A percentile compares a stretch with the other conserved stretches of the same genome.
Evolutionary conservation across 208 protist genomes (phyloP).

Genomic region (Tritrichomonas foetus): DNA sequence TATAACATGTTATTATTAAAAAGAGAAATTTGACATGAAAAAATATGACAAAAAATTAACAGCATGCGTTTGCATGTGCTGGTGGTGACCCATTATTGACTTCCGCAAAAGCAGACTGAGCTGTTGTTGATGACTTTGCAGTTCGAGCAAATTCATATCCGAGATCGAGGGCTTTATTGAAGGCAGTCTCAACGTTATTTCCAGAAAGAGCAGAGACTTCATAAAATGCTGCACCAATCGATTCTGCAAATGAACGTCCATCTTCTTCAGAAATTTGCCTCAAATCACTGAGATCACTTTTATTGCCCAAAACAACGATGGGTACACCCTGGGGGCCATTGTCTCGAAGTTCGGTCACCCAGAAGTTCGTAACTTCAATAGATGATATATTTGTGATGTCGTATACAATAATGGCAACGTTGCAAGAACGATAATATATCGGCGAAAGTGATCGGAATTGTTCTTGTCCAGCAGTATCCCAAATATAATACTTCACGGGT

Average conservation of each 20-base stretch:
- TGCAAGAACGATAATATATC: not conserved
- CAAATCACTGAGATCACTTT: not conserved
- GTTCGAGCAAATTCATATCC: too few relatives aligned
- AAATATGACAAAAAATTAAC: too few relatives aligned
- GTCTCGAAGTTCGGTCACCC: not conserved
- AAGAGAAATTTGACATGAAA: too few relatives aligned
- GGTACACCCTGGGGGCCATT: not conserved
- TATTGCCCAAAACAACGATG: not conserved
- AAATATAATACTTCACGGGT: not conserved
- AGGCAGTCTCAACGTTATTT: not conserved
- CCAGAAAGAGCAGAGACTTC: not conserved
- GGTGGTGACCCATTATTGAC: too few relatives aligned
- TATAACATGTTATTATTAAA: too few relatives aligned
- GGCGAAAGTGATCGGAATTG: not conserved
- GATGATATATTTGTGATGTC: not conserved
- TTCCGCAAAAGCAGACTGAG: too few relatives aligned
- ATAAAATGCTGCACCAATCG: not conserved
- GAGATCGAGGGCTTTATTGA: not conserved
- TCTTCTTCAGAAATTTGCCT: not conserved
- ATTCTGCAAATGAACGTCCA: not conserved
- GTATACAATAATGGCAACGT: not conserved
- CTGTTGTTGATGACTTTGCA: too few relatives aligned
- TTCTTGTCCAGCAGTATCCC: constrained; percentile 34
- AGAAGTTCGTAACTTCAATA: not conserved
- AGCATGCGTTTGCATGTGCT: too few relatives aligned